Evolutionary conservation across 139 green algal genomes (phyloP).

Genomic region (Ettlia oleoabundans): DNA sequence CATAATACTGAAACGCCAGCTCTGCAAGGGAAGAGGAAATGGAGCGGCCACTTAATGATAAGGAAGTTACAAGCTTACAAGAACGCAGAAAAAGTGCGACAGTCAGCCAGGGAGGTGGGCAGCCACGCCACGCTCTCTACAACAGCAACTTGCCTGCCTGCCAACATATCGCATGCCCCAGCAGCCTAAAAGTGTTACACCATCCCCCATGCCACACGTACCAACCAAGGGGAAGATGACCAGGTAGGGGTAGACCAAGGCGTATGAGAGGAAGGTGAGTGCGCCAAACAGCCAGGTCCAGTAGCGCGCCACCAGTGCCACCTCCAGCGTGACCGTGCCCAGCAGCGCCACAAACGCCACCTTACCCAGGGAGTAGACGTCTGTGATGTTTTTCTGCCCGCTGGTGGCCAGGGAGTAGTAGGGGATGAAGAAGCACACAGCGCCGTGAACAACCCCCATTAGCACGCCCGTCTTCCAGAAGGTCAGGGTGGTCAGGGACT

Average conservation of each 20-base stretch:
- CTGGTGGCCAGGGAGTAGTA: constrained; percentile 52
- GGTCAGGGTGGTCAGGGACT: constrained; percentile 50
- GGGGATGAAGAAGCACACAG: constrained; percentile 71
- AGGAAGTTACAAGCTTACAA: too few relatives aligned
- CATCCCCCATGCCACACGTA: background rate
- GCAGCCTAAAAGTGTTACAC: background rate
- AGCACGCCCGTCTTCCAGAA: constrained; percentile 72
- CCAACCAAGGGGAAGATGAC: constrained; percentile 63
- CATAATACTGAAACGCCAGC: constrained; percentile 47
- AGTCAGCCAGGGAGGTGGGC: background rate
- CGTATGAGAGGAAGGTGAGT: constrained; percentile 65
- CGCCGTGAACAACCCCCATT: constrained; percentile 49
- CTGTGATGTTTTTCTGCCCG: constrained; percentile 48
- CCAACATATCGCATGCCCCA: too few relatives aligned
- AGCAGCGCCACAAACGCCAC: constrained; percentile 64
- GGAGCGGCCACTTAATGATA: too few relatives aligned
- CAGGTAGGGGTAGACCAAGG: constrained; percentile 71
- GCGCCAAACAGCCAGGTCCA: constrained; percentile 71
- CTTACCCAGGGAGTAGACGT: constrained; percentile 68
- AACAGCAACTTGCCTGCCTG: background rate
- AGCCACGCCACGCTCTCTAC: background rate
- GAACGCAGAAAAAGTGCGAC: too few relatives aligned
- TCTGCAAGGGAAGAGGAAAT: constrained; percentile 59
- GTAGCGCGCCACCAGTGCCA: constrained; percentile 67
- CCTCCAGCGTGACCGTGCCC: constrained; percentile 69